Evolutionary conservation across 176 grass and related monocot genomes (phyloP).

Genomic region (Carex littledalei): DNA sequence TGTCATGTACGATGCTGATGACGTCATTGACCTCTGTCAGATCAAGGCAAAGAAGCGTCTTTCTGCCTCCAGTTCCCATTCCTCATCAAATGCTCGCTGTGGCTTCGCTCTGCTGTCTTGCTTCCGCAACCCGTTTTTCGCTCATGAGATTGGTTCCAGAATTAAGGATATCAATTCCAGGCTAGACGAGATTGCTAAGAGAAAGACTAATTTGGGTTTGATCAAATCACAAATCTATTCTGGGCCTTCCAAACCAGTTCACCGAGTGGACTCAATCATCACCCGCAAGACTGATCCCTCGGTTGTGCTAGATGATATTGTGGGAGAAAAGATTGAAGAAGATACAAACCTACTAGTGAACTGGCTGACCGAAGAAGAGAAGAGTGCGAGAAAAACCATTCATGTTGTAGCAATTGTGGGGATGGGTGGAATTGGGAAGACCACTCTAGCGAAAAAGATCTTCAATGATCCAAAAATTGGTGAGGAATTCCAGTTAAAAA

Average conservation of each 20-base stretch:
- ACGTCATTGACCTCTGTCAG: too few species aligned
- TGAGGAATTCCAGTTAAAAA: too few species aligned
- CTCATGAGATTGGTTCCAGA: not conserved
- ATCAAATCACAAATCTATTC: not conserved
- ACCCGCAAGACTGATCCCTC: not conserved
- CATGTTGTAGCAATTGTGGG: not conserved
- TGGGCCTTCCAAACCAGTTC: not conserved
- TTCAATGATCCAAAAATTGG: too few species aligned
- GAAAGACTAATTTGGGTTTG: not conserved
- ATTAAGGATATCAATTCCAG: not conserved
- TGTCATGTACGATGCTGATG: too few species aligned
- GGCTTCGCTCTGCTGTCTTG: not conserved
- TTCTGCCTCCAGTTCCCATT: not conserved
- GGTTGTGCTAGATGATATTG: not conserved
- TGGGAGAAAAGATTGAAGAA: not conserved
- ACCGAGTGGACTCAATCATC: not conserved
- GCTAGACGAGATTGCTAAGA: not conserved
- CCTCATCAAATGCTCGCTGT: not conserved
- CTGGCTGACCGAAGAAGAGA: not conserved
- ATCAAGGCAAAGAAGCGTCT: too few species aligned
- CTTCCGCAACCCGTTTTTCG: not conserved
- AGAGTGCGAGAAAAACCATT: not conserved
- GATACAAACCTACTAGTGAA: not conserved
- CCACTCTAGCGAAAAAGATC: too few species aligned
- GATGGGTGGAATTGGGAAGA: not conserved